A percentile compares a stretch with the other conserved stretches of the same genome.
phyloP scores from a whole-genome alignment of 73 alveolate species.

The Urostyla sp. region DNA sequence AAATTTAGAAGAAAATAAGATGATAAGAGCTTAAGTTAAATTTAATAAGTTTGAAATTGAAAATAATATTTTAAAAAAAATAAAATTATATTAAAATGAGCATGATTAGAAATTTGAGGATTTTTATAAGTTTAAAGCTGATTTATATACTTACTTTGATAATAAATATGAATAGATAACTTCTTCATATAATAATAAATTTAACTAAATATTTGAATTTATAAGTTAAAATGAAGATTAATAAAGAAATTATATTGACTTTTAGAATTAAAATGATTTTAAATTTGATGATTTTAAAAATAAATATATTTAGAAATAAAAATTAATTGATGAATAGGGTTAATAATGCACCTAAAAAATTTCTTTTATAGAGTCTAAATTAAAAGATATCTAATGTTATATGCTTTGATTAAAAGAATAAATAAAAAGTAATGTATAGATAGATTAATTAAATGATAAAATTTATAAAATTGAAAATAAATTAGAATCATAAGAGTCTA shows the following conservation, averaged over 20 bases:
- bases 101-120: constrained; percentile 40
- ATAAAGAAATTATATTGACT: constrained; percentile 1
- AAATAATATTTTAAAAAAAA: constrained; percentile 18
- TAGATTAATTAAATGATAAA: no score
- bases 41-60: constrained; percentile 47
- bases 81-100: constrained; percentile 2
- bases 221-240: constrained; percentile 13
- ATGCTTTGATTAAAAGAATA: not conserved
- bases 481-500: no score
- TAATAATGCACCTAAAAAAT: not conserved
- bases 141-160: constrained; percentile 36
- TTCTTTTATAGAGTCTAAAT: not conserved
- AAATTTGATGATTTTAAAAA: constrained; percentile 21
- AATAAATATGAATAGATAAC: constrained; percentile 8
- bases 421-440: no score
- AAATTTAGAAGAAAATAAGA: not conserved
- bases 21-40: constrained; percentile 11
- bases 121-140: constrained; percentile 50
- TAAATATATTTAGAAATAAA: not conserved
- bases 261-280: constrained; percentile 10
- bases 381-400: not conserved
- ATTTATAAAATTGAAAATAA: no score
- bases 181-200: not conserved
- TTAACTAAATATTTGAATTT: constrained; percentile 37
- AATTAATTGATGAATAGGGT: not conserved